Evolutionary conservation across 495 filamentous ascomycete genomes (phyloP).

Genomic region (Trichoderma asperelloides): DNA sequence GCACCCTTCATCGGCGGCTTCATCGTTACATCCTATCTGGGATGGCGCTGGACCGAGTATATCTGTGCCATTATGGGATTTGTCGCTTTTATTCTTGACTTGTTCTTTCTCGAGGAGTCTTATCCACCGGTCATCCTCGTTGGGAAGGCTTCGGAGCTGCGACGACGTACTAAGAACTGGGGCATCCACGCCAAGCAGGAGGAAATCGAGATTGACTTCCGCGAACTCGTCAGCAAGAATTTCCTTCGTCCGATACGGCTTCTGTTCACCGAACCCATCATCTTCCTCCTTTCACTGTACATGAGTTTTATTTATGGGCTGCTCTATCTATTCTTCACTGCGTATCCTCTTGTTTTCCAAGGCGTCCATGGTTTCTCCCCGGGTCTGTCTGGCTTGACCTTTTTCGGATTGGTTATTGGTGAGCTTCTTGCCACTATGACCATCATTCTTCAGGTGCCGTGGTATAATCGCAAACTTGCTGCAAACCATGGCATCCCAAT

Average conservation of each 20-base stretch:
- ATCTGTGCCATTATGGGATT: slow-evolving; percentile 66
- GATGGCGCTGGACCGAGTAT: slow-evolving; percentile 86
- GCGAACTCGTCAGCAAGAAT: slow-evolving; percentile 73
- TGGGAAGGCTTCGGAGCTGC: slow-evolving; percentile 65
- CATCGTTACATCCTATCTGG: slow-evolving; percentile 57
- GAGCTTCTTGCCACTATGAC: slow-evolving; percentile 50
- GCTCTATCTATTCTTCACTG: slow-evolving; percentile 72
- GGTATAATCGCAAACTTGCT: slow-evolving; percentile 58
- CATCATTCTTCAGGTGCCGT: slow-evolving; percentile 58
- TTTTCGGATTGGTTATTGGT: slow-evolving; percentile 72
- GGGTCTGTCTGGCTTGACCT: slow-evolving; percentile 66
- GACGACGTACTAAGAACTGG: slow-evolving; percentile 80
- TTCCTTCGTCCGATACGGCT: slow-evolving; percentile 72
- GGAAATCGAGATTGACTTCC: slow-evolving; percentile 79
- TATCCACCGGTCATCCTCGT: slow-evolving; percentile 78
- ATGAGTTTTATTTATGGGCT: slow-evolving; percentile 76
- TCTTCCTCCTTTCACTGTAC: slow-evolving; percentile 65
- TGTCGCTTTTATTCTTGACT: slow-evolving; percentile 55
- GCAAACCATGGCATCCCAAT: slow-evolving; percentile 66
- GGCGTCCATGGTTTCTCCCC: slow-evolving; percentile 56
- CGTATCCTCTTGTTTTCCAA: slow-evolving; percentile 74
- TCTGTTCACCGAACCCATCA: slow-evolving; percentile 72
- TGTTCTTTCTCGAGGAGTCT: slow-evolving; percentile 71
- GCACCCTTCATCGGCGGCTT: slow-evolving; percentile 81
- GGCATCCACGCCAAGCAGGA: slow-evolving; percentile 92